Evolutionary conservation across 331 rosid genomes (phyloP).

Genomic region (Spiraea crenata): DNA sequence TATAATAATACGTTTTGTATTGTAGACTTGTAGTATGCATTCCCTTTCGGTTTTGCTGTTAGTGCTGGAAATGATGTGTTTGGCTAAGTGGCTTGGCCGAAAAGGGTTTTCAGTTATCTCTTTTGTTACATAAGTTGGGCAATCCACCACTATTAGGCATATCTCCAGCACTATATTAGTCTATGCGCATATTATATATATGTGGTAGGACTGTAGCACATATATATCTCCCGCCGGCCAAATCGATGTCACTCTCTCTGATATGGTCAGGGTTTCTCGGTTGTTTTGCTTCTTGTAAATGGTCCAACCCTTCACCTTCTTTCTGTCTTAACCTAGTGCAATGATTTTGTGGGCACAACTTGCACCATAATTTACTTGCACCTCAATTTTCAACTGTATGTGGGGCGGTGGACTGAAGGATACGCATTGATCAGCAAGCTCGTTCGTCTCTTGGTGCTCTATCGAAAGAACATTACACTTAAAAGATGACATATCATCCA

Average conservation of each 20-base stretch:
- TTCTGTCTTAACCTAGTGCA: neutral
- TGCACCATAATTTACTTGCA: neutral
- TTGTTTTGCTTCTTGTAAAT: neutral
- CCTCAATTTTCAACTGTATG: neutral
- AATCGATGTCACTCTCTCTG: neutral
- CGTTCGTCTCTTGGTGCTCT: too few species aligned
- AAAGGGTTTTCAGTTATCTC: conserved; percentile 14
- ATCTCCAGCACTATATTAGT: neutral
- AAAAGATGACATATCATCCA: too few species aligned
- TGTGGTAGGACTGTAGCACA: neutral
- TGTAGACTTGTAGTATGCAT: neutral
- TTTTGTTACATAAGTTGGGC: conserved; percentile 16
- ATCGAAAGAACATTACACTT: too few species aligned
- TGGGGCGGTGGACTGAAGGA: neutral
- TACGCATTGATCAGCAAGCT: too few species aligned
- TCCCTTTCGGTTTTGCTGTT: neutral
- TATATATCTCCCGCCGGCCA: neutral
- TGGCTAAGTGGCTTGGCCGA: conserved; percentile 4
- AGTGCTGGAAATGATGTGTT: neutral
- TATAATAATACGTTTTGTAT: too few species aligned
- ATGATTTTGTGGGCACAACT: neutral
- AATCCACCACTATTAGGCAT: conserved; percentile 29
- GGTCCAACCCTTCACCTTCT: conserved; percentile 1
- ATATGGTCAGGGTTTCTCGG: neutral
- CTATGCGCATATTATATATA: too few species aligned